Conservation (phyloP, 176 grass and related monocot genomes). For the Leersia perrieri region DNA sequence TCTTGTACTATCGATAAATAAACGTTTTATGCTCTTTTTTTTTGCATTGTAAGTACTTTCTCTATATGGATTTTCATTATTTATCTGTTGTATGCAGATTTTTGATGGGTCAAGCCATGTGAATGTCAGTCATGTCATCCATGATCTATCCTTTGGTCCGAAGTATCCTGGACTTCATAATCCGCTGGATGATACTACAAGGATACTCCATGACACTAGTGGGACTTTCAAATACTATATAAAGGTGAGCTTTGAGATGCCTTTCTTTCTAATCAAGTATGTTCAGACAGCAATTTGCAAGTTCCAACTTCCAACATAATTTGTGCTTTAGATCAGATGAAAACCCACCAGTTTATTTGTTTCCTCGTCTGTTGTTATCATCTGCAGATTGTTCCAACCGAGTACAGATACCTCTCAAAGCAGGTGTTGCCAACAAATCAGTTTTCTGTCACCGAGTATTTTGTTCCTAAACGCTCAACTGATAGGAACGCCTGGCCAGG, state of each 20-base stretch:
- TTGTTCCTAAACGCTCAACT: slow-evolving; percentile 57
- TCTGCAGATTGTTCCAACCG: slow-evolving; percentile 92
- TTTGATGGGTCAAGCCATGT: slow-evolving; percentile 91
- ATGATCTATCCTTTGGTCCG: slow-evolving; percentile 92
- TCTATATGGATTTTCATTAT: slow-evolving; percentile 7
- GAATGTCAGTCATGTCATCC: slow-evolving; percentile 92
- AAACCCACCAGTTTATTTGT: slow-evolving; percentile 5
- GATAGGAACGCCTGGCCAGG: slow-evolving; percentile 86
- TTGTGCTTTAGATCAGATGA: neutral
- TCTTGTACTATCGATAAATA: neutral
- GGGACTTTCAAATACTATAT: slow-evolving; percentile 99
- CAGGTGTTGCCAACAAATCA: slow-evolving; percentile 91
- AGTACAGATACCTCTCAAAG: slow-evolving; percentile 95
- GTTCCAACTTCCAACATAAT: neutral
- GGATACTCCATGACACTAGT: slow-evolving; percentile 84
- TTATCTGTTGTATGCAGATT: slow-evolving; percentile 56
- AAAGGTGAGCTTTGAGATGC: slow-evolving; percentile 70
- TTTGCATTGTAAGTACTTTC: neutral
- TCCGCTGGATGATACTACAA: slow-evolving; percentile 81
- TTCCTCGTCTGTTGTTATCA: slow-evolving; percentile 22
- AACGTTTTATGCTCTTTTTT: neutral
- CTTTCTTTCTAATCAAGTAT: slow-evolving; percentile 20
- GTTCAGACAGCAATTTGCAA: neutral
- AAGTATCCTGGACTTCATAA: slow-evolving; percentile 94
- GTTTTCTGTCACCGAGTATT: slow-evolving; percentile 98